phyloP scores from a whole-genome alignment of 176 grass and related monocot genomes.

The Tuctoria greenei region DNA sequence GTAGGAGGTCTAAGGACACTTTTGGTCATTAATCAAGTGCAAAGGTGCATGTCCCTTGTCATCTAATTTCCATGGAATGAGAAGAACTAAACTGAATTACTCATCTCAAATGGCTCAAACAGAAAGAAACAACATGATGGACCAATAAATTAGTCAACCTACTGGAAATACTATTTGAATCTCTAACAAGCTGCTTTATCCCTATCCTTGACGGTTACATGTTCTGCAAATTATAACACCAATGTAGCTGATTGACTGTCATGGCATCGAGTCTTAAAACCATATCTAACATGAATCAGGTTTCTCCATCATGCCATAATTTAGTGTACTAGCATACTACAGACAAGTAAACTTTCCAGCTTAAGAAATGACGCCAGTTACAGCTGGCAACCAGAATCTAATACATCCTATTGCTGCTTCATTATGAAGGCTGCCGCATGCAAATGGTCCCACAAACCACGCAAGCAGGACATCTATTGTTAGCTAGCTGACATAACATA shows the following conservation, averaged over 20 bases:
- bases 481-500: not conserved
- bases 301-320: not conserved
- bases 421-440: not conserved
- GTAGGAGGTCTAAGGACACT: not conserved
- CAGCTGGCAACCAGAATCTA: not conserved
- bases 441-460: not conserved
- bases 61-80: not conserved
- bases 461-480: not conserved
- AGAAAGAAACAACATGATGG: not conserved
- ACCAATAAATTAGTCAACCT: not conserved
- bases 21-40: not conserved
- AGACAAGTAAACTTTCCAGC: not conserved
- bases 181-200: not conserved
- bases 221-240: not conserved
- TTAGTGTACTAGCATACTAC: not conserved
- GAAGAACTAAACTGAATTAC: not conserved
- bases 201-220: not conserved
- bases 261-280: not conserved
- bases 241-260: not conserved
- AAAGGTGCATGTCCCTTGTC: not conserved
- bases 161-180: not conserved
- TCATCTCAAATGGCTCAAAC: not conserved
- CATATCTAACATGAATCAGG: not conserved
- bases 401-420: not conserved
- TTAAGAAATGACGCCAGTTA: not conserved